These are phyloP conservation scores for Teratosphaeriaceae sp. DNA, from an alignment of 2,329 filamentous ascomycete genomes.

Conservation along the genomic window DNA sequence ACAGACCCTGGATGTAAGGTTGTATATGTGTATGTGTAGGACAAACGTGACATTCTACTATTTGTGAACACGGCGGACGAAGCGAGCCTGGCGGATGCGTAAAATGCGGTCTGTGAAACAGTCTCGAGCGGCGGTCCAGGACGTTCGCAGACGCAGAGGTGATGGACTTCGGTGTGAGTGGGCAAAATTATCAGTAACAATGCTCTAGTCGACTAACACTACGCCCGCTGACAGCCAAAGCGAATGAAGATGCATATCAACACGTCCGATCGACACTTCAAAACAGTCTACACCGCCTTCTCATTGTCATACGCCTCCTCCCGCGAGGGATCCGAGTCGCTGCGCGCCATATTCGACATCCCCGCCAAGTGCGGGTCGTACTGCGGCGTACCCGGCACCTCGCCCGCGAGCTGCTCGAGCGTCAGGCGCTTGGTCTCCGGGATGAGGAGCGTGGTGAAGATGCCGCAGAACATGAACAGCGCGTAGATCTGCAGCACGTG, in stretches of 20 bases:
- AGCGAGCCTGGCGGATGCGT: no score
- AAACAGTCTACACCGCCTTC: not conserved
- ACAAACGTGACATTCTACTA: no score
- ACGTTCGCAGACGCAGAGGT: no score
- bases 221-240: no score
- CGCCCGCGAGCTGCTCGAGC: conserved; percentile 64
- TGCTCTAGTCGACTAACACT: no score
- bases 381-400: conserved; percentile 52
- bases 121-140: no score
- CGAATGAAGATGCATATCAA: not conserved
- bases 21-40: no score
- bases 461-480: conserved; percentile 71
- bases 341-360: not conserved
- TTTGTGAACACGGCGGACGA: no score
- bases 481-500: conserved; percentile 73
- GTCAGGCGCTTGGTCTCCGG: conserved; percentile 68
- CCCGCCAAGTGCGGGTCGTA: conserved; percentile 30
- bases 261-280: not conserved
- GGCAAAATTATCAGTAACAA: no score
- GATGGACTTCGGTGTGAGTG: no score
- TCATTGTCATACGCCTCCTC: conserved; percentile 1
- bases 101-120: no score
- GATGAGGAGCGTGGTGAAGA: conserved; percentile 62
- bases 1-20: no score
- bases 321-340: not conserved